These are phyloP conservation scores for Colletotrichum spaethianum DNA, from an alignment of 2,329 filamentous ascomycete species.

Conservation along the genomic window DNA sequence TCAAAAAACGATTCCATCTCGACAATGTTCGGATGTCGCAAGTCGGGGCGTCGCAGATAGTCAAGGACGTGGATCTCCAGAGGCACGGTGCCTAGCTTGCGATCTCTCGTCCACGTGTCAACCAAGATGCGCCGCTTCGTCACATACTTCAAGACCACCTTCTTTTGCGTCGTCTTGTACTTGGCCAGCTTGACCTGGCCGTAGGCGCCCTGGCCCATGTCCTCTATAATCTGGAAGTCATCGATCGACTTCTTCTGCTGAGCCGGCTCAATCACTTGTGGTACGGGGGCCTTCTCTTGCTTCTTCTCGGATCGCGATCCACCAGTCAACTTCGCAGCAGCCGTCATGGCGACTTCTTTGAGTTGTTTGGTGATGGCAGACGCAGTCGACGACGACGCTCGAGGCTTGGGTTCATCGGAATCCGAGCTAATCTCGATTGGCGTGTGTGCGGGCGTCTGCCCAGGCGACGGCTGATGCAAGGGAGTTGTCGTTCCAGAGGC, in stretches of 20 bases:
- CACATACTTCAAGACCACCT: conserved; percentile 97
- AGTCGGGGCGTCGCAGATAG: conserved; percentile 83
- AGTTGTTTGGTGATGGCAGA: conserved; percentile 69
- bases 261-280: conserved; percentile 54
- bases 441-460: conserved; percentile 74
- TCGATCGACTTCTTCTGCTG: conserved; percentile 84
- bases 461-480: conserved; percentile 83
- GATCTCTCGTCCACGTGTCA: conserved; percentile 97
- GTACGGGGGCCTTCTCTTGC: conserved; percentile 51
- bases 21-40: conserved; percentile 78
- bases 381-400: conserved; percentile 57
- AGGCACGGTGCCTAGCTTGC: conserved; percentile 92
- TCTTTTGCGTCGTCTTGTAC: conserved; percentile 84
- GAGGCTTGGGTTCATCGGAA: conserved; percentile 60
- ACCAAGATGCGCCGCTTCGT: conserved; percentile 97
- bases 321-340: conserved; percentile 67
- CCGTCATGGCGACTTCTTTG: conserved; percentile 69
- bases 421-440: conserved; percentile 71
- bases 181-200: conserved; percentile 96
- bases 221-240: conserved; percentile 93
- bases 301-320: conserved; percentile 52
- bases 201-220: conserved; percentile 98
- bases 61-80: conserved; percentile 97
- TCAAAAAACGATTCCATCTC: conserved; percentile 83
- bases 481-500: conserved; percentile 78